Percentiles rank a stretch among this genome's conserved stretches.
These are phyloP conservation scores for Xerocomus amazonicus DNA, from an alignment of 1,284 basidiomycete genomes.

Conservation along the genomic window DNA sequence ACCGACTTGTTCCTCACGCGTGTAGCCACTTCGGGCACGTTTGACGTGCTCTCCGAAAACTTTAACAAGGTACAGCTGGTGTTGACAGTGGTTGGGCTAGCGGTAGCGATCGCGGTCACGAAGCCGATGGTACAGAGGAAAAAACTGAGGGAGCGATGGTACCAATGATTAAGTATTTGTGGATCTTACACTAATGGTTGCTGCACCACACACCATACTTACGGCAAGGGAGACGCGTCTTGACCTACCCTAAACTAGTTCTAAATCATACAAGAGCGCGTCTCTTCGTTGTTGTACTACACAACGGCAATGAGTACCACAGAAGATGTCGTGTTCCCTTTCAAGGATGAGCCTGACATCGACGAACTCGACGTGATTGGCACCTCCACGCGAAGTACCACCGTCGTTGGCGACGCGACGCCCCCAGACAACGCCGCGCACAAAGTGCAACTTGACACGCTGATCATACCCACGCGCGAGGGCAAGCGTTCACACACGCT, in stretches of 20 bases:
- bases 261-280: not conserved
- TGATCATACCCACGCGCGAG: slow-evolving; percentile 13
- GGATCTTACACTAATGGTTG: not conserved
- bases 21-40: slow-evolving; percentile 83
- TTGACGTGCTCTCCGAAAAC: slow-evolving; percentile 86
- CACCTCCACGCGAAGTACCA: slow-evolving; percentile 28
- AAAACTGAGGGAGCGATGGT: slow-evolving; percentile 66
- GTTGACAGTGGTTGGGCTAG: slow-evolving; percentile 74
- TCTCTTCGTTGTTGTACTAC: not conserved
- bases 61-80: slow-evolving; percentile 96
- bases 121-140: slow-evolving; percentile 72
- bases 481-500: slow-evolving; percentile 21
- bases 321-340: slow-evolving; percentile 7
- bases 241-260: slow-evolving; percentile 20
- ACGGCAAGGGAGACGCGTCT: slow-evolving; percentile 6
- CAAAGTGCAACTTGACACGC: not conserved
- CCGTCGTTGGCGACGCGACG: slow-evolving; percentile 30
- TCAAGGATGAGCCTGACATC: slow-evolving; percentile 14
- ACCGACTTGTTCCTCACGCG: slow-evolving; percentile 86
- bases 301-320: not conserved
- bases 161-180: slow-evolving; percentile 25
- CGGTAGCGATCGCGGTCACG: slow-evolving; percentile 70
- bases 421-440: slow-evolving; percentile 12
- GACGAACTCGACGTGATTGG: slow-evolving; percentile 32
- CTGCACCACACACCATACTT: too few species aligned